A percentile compares a stretch with the other conserved stretches of the same genome.
Conservation (phyloP, 371 early-diverging fungal species). For the Quaeritorhiza haematococci region DNA sequence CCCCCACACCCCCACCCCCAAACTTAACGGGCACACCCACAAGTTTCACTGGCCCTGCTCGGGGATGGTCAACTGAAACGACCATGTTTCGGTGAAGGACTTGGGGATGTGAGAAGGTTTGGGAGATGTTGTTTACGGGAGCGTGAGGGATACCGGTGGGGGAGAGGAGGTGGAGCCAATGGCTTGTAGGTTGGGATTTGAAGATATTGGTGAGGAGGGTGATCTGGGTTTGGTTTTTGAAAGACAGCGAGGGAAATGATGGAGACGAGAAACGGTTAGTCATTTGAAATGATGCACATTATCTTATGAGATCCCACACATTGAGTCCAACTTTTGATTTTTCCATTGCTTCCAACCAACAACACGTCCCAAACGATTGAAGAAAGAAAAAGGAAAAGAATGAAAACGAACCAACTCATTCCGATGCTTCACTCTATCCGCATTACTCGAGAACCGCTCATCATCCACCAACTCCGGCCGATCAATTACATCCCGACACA, state of each 20-base stretch:
- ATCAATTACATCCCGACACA: slow-evolving; percentile 40
- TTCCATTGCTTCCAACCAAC: slow-evolving; percentile 64
- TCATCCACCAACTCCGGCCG: slow-evolving; percentile 42
- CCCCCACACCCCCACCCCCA: too few relatives aligned
- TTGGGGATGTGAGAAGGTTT: slow-evolving; percentile 87
- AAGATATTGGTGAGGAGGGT: background rate
- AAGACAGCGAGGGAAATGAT: too few relatives aligned
- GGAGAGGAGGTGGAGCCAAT: background rate
- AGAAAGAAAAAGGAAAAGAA: slow-evolving; percentile 1
- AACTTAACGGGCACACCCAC: slow-evolving; percentile 77
- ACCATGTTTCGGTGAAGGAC: slow-evolving; percentile 71
- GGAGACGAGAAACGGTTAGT: too few relatives aligned
- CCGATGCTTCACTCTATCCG: slow-evolving; percentile 69
- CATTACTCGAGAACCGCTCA: slow-evolving; percentile 57
- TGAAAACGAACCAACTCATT: slow-evolving; percentile 39
- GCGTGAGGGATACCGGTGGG: slow-evolving; percentile 24
- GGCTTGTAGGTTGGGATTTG: background rate
- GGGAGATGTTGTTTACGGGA: slow-evolving; percentile 77
- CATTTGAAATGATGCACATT: too few relatives aligned
- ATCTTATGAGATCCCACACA: too few relatives aligned
- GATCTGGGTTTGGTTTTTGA: too few relatives aligned
- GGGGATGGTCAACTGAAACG: slow-evolving; percentile 74
- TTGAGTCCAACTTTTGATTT: slow-evolving; percentile 69
- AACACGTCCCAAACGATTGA: slow-evolving; percentile 34
- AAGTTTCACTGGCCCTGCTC: slow-evolving; percentile 70